phyloP scores from a whole-genome alignment of 495 filamentous ascomycete genomes.

The Hapsidospora chrysogenum region DNA sequence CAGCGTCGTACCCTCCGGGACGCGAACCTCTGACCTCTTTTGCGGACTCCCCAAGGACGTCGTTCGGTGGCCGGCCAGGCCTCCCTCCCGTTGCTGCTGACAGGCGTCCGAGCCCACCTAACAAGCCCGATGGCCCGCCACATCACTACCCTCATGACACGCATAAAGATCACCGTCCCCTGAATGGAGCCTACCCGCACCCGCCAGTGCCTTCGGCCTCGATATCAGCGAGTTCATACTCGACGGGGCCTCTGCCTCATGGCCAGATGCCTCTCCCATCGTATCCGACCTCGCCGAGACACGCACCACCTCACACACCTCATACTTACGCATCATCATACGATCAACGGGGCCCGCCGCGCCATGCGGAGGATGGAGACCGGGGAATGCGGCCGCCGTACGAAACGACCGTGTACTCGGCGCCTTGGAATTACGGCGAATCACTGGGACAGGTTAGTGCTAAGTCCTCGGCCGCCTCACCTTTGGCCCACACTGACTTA shows the following conservation, averaged over 20 bases:
- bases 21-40: constrained; percentile 15
- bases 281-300: constrained; percentile 22
- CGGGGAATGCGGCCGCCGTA: no score
- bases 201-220: constrained; percentile 13
- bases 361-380: no score
- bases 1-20: constrained; percentile 10
- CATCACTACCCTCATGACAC: neutral
- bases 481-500: no score
- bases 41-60: constrained; percentile 14
- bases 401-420: no score
- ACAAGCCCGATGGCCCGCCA: constrained; percentile 10
- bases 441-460: no score
- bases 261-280: constrained; percentile 23
- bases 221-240: constrained; percentile 16
- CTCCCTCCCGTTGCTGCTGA: constrained; percentile 16
- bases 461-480: no score
- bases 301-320: no score
- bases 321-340: no score
- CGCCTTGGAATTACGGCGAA: no score
- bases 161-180: constrained; percentile 2
- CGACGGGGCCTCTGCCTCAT: constrained; percentile 19
- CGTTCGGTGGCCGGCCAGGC: constrained; percentile 10
- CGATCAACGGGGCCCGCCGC: no score
- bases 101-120: constrained; percentile 13
- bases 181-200: constrained; percentile 11